Base-by-base conservation (phyloP, 78 protist genomes). In the Chrysochromulina tobinii region DNA sequence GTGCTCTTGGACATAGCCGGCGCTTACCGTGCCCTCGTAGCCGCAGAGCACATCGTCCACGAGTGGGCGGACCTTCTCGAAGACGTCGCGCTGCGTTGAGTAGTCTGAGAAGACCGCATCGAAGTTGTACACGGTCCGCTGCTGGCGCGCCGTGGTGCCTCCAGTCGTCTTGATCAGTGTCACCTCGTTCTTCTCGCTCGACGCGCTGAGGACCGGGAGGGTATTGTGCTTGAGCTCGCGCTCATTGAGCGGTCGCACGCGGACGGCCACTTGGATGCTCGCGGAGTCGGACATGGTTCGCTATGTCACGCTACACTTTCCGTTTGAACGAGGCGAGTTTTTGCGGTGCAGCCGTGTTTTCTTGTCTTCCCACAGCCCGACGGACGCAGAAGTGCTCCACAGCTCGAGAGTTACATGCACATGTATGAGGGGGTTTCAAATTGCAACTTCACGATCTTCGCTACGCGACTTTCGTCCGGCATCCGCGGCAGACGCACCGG, bases 61-160 rank as follows among this genome's bases (percentile, higher is more conserved):
- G 61, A 87, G 87, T 23, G 90, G 90, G 14, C 15, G 27, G 51
- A 92, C 27, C 5, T 88, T 92, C 72, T 75, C 69, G 67, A 92
- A 92, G 7, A 92, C 94, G 18, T 92, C 94, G 53, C 67, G 8
- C 55, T 92, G 94, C 54, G 94, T 25, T 14, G 91, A 61, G 55
- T 54, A 77, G 25, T 61, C 20, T 5, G 88, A 64, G 58, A 69
- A 85, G 21, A 92, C 91, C 4, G 38, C 3, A 27, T 92, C 94
- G 18, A 92, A 92, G 15, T 1, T 17, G 88, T 51, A 92, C 27
- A 58, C n/a, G n/a, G 59, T 38, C 59, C 88, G 59, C 61, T 25
- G 14, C 59, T 92, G 92, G 12, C 90, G 90, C 12, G 53, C 1
- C 9, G 88, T 90, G 1, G 69, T 0, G 9, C 92, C 94, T 38